Percentiles rank a stretch among this genome's conserved stretches.
phyloP scores from a whole-genome alignment of 768 basidiomycete genomes.

The Lentinula sp. region DNA sequence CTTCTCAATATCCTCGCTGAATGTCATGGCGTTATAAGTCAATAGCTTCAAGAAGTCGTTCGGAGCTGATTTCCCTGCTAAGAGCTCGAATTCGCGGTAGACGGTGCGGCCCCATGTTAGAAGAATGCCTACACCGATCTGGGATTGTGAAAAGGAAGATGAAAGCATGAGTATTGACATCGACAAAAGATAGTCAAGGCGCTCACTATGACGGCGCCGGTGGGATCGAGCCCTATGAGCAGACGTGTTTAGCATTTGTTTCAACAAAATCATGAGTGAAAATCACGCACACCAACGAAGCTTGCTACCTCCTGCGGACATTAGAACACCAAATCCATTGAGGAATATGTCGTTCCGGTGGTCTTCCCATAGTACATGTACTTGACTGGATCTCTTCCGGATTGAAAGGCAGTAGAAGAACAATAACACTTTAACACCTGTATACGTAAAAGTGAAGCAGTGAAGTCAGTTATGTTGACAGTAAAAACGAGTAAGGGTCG shows the following conservation, averaged over 20 bases:
- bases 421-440: slow-evolving; percentile 78
- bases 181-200: background rate
- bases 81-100: slow-evolving; percentile 73
- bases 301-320: slow-evolving; percentile 80
- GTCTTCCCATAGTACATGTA: slow-evolving; percentile 94
- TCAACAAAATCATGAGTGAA: background rate
- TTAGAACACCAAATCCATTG: slow-evolving; percentile 76
- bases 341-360: slow-evolving; percentile 91
- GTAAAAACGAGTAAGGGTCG: no score
- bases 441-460: background rate
- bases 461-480: background rate
- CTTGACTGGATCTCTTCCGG: slow-evolving; percentile 81
- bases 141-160: background rate
- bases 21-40: slow-evolving; percentile 90
- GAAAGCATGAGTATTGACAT: slow-evolving; percentile 3
- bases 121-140: slow-evolving; percentile 82
- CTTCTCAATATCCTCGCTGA: slow-evolving; percentile 78
- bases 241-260: background rate
- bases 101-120: slow-evolving; percentile 72
- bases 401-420: slow-evolving; percentile 85
- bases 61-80: slow-evolving; percentile 91
- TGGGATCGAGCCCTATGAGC: slow-evolving; percentile 62
- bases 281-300: slow-evolving; percentile 66
- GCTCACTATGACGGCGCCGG: slow-evolving; percentile 69
- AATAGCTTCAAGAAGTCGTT: slow-evolving; percentile 87